A percentile compares a stretch with the other conserved stretches of the same genome.
Evolutionary conservation across 2,329 filamentous ascomycete species (phyloP).

Genomic region (Aureobasidium vineae): DNA sequence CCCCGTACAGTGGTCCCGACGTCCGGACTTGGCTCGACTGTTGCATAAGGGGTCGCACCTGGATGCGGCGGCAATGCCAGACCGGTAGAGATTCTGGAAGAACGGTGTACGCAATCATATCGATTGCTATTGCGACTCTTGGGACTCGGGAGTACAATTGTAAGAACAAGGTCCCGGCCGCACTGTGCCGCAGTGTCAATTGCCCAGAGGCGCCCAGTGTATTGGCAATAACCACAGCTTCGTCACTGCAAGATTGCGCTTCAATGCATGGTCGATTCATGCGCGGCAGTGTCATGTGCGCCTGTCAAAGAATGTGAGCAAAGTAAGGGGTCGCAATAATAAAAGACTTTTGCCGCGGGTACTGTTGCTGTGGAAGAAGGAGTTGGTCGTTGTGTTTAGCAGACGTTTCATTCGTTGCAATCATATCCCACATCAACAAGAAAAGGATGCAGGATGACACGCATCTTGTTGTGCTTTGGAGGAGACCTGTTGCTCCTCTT

Average conservation of each 20-base stretch:
- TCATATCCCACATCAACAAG: conserved; percentile 14
- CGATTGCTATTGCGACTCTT: conserved; percentile 12
- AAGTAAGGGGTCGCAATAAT: conserved; percentile 16
- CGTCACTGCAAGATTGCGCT: conserved; percentile 20
- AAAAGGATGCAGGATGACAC: conserved; percentile 17
- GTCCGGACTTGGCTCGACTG: conserved; percentile 17
- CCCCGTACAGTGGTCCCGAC: conserved; percentile 12
- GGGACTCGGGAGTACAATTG: neutral
- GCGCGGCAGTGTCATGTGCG: conserved; percentile 12
- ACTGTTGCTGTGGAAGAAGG: conserved; percentile 16
- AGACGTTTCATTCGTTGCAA: conserved; percentile 24
- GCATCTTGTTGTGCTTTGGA: neutral
- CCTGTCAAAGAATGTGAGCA: conserved; percentile 14
- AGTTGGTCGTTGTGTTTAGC: conserved; percentile 12
- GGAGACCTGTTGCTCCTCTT: conserved; percentile 1
- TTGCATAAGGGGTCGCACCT: conserved; percentile 22
- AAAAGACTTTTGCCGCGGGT: conserved; percentile 13
- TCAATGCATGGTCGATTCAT: conserved; percentile 15
- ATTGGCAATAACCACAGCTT: conserved; percentile 20
- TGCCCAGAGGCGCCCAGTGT: neutral
- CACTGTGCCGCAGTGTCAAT: neutral
- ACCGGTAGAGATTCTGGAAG: conserved; percentile 23
- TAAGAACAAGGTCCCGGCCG: neutral
- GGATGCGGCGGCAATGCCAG: neutral
- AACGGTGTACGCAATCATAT: conserved; percentile 12